Evolutionary conservation across 73 alveolate genomes (phyloP), one percentile per base, ranked within the genome.

Genomic region (Paramecium primaurelia): DNA sequence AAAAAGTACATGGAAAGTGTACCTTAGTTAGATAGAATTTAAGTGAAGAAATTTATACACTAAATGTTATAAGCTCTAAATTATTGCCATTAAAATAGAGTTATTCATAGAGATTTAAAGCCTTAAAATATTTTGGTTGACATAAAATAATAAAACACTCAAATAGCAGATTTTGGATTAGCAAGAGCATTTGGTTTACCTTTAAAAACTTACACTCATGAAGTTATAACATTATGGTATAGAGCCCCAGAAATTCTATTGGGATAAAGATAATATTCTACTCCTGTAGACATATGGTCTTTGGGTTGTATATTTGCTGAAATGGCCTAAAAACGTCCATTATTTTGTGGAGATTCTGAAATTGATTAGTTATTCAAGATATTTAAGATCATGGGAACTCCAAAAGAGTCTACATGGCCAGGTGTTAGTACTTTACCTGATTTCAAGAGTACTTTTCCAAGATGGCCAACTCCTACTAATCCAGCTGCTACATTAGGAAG

Each of bases 131-230:
- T 97, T 22, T 92, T 97, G 34, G 77, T 97, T 0, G 99, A 97
- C 86, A 86, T 86, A 71, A 92, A 97, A 49, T 95, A 97, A 25
- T 45, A 88, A 11, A 95, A 60, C 32, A 64, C 97, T 22, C 95
- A 97, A 92, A 92, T 98, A 36, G 99, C 99, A 45, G 99, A 98
- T 77, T 98, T 98, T 95, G 99, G 99, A n/a, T 87, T 98, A 18
- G 99, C 99, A 20, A 86, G 99, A 59, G 98, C 99, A 11, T 98
- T 97, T 93, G 98, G 98, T 22, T 89, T 97, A n/a, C 99, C 99
- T 22, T 86, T 96, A 51, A 94, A 93, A 86, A 97, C 99, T 8
- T 98, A 97, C 91, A 94, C 96, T 36, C 98, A 97, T 85, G 97
- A 97, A 77, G 98, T 97, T 22, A 98, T 97, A 20, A 97, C 98